These are phyloP conservation scores for Solanum ahanhuiri DNA, from an alignment of 257 asterid species.

Conservation along the genomic window DNA sequence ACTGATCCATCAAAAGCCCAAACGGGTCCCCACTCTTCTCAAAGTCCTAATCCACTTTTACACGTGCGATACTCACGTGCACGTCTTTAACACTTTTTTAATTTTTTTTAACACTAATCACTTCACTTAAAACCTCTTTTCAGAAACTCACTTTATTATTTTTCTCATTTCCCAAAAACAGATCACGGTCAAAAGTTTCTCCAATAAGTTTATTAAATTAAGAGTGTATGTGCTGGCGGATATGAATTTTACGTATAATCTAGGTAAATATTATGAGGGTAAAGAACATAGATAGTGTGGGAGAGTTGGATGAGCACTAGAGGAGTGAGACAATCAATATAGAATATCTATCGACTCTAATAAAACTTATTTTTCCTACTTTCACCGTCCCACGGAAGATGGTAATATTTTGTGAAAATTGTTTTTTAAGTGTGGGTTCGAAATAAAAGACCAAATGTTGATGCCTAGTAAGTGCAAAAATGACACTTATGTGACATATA, in stretches of 20 bases:
- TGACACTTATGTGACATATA: background rate
- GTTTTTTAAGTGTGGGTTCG: background rate
- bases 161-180: background rate
- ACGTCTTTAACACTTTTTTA: background rate
- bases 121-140: background rate
- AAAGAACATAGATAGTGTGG: background rate
- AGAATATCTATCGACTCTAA: background rate
- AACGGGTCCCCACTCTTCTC: background rate
- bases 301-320: background rate
- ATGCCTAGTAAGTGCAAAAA: background rate
- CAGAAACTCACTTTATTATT: background rate
- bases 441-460: background rate
- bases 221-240: background rate
- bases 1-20: background rate
- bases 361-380: background rate
- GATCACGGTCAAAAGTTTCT: background rate
- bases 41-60: background rate
- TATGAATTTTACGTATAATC: background rate
- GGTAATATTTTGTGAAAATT: background rate
- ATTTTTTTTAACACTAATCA: background rate
- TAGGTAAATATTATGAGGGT: background rate
- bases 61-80: background rate
- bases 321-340: background rate
- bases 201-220: background rate
- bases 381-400: accelerated